Percentiles rank a stretch among this genome's conserved stretches.
These are phyloP conservation scores for Gaeumannomyces sp. DNA, from an alignment of 2,329 filamentous ascomycete genomes.

Conservation along the genomic window DNA sequence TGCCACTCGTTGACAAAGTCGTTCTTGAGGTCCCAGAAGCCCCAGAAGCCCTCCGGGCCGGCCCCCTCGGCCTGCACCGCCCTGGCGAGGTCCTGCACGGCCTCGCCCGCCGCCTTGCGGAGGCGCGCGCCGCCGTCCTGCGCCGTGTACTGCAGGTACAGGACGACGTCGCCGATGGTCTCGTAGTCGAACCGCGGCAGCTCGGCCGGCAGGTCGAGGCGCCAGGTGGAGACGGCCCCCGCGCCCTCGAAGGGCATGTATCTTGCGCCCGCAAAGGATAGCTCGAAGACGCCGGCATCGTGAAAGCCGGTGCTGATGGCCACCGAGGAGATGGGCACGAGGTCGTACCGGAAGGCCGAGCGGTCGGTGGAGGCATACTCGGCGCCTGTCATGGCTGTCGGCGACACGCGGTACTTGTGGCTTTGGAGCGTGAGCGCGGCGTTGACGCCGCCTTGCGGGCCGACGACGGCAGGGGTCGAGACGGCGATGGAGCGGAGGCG, in stretches of 20 bases:
- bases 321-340: constrained; percentile 22
- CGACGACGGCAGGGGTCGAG: constrained; percentile 24
- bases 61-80: neutral
- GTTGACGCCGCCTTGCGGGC: constrained; percentile 24
- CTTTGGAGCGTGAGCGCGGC: constrained; percentile 18
- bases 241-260: constrained; percentile 32
- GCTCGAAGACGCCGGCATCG: constrained; percentile 30
- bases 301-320: constrained; percentile 10
- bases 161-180: constrained; percentile 26
- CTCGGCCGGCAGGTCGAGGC: constrained; percentile 22
- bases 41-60: constrained; percentile 4
- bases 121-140: constrained; percentile 23
- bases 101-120: constrained; percentile 12
- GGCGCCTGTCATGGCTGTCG: neutral
- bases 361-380: neutral
- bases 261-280: constrained; percentile 23
- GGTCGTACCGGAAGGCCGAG: constrained; percentile 16
- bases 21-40: constrained; percentile 10
- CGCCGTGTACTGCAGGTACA: constrained; percentile 30
- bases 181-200: constrained; percentile 26
- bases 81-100: constrained; percentile 4
- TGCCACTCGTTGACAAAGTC: constrained; percentile 11
- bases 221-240: constrained; percentile 28
- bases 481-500: constrained; percentile 27
- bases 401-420: constrained; percentile 12